Evolutionary conservation across 139 green algal genomes (phyloP).

Genomic region (Volvox africanus): DNA sequence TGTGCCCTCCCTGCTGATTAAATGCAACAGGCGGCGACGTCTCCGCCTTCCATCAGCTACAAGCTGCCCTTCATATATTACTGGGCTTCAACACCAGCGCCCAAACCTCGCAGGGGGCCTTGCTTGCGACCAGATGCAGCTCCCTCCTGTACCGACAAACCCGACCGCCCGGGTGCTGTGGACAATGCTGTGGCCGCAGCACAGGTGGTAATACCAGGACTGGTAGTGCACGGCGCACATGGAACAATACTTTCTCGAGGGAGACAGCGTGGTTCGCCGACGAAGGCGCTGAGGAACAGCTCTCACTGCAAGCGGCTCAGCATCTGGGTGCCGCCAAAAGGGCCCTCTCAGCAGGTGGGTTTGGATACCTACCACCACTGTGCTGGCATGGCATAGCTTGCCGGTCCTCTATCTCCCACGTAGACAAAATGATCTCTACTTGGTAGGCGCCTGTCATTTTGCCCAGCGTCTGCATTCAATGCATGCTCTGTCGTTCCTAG

Average conservation of each 20-base stretch:
- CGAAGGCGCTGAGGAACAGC: background rate
- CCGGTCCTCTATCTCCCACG: too few relatives aligned
- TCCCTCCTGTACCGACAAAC: background rate
- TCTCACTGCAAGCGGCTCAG: background rate
- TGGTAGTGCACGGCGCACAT: too few relatives aligned
- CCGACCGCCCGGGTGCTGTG: background rate
- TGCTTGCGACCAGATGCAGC: background rate
- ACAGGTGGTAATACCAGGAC: background rate
- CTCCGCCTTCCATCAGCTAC: constrained; percentile 5
- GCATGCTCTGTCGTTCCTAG: too few relatives aligned
- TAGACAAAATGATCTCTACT: too few relatives aligned
- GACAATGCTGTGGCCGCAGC: too few relatives aligned
- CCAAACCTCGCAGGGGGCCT: too few relatives aligned
- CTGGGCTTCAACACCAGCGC: background rate
- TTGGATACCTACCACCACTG: too few relatives aligned
- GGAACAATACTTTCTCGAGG: too few relatives aligned
- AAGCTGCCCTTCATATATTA: background rate
- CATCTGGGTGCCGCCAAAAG: background rate
- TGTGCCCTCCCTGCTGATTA: too few relatives aligned
- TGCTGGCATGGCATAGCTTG: too few relatives aligned
- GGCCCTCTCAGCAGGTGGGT: background rate
- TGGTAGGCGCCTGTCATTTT: too few relatives aligned
- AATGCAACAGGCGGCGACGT: background rate
- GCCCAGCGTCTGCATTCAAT: too few relatives aligned
- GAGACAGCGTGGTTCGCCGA: background rate